Evolutionary conservation across 1,284 basidiomycete species (phyloP), one percentile per base, ranked within the genome.

Genomic region (Prillingera fragicola): DNA sequence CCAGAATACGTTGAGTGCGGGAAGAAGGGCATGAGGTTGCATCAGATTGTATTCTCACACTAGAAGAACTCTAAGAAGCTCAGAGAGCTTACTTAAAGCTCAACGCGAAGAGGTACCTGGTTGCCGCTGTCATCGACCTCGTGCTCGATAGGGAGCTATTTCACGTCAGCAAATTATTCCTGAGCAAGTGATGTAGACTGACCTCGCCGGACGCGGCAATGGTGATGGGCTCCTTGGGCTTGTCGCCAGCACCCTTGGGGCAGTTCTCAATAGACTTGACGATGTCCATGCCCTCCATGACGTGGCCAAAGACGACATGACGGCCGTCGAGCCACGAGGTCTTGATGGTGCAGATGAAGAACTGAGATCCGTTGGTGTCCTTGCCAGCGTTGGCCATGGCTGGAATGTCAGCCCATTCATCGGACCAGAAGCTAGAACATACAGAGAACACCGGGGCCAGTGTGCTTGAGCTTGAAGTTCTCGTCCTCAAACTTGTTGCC

Each of bases 401-500:
- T 67, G 48, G 19, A 8, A 5, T 8, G 46, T 59, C 23, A 59
- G 55, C 43, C n/a, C n/a, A n/a, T 33, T 14, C 18, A n/a, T 5
- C 5, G 14, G 19, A 15, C 36, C 24, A 10, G 17, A 18, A 21
- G 33, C 19, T 31, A 22, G 8, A 14, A 51, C 59, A 42, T 27
- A 69, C 67, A 92, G 52, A 94, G 80, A 45, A 80, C 77, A 60
- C 89, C 90, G 44, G 85, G 80, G 33, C 78, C 81, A 55, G 85
- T 85, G 76, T 95, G 90, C 69, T 81, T 83, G 68, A 92, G 83
- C 78, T 91, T 73, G 64, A 94, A 94, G 79, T 92, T 94, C 74
- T 82, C 80, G 56, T 82, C 80, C 28, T 75, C 61, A 65, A 82
- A 82, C 55, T 74, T 33, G 59, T 74, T 73, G 41, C 78, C 78